Conservation (phyloP, 192 early-diverging fungal genomes). For the Lobosporangium transversale region DNA sequence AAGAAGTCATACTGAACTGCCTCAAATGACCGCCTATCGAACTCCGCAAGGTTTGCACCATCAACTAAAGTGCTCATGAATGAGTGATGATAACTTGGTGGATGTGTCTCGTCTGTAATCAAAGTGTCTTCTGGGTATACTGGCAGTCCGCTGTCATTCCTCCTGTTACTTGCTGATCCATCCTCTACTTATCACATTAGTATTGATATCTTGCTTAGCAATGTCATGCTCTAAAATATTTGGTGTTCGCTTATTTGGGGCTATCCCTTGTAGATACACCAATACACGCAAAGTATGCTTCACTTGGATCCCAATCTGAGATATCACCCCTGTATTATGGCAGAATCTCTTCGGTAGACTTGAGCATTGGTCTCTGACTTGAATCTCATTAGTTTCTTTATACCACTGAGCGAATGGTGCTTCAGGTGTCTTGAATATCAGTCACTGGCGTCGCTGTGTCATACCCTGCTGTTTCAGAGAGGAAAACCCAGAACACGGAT, state of each 20-base stretch:
- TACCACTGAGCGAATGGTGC: constrained; percentile 8
- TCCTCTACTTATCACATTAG: constrained; percentile 1
- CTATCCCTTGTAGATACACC: constrained; percentile 2
- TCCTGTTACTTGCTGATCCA: constrained; percentile 5
- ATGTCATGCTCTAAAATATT: constrained; percentile 2
- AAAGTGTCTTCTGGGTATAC: no score
- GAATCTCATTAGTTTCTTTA: background rate
- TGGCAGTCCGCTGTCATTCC: no score
- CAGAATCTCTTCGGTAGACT: constrained; percentile 14
- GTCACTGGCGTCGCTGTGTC: background rate
- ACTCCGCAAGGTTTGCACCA: constrained; percentile 10
- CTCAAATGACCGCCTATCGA: constrained; percentile 20
- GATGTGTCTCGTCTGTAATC: constrained; percentile 3
- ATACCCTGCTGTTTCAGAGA: background rate
- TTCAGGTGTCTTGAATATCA: constrained; percentile 14
- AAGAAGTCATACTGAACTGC: background rate
- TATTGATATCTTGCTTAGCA: constrained; percentile 2
- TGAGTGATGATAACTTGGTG: constrained; percentile 28
- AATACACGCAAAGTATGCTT: constrained; percentile 12
- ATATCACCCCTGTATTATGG: constrained; percentile 6
- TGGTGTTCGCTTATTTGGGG: background rate
- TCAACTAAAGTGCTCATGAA: constrained; percentile 18
- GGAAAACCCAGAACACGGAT: background rate
- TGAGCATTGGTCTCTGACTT: background rate
- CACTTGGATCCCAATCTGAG: background rate